A percentile compares a stretch with the other conserved stretches of the same genome.
Evolutionary conservation across 2,329 filamentous ascomycete species (phyloP).

Genomic region (Neocatenulostroma microsporum): DNA sequence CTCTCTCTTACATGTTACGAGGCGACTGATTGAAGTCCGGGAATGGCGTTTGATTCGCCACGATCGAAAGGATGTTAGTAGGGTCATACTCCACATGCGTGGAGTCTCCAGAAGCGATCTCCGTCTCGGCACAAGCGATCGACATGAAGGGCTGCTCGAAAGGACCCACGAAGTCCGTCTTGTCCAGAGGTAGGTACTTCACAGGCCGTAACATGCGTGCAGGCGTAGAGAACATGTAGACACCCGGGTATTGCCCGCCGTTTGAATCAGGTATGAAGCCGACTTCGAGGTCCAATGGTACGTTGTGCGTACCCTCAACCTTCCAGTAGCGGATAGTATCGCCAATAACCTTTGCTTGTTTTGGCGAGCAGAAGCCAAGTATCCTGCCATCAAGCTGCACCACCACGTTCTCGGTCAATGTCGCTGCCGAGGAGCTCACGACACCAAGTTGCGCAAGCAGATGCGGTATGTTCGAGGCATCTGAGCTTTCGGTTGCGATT

Average conservation of each 20-base stretch:
- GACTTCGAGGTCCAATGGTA: slow-evolving; percentile 81
- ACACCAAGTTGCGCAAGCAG: slow-evolving; percentile 75
- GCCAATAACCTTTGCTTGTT: slow-evolving; percentile 70
- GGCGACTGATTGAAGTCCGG: slow-evolving; percentile 98
- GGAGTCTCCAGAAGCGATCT: slow-evolving; percentile 78
- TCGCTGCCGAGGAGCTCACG: slow-evolving; percentile 65
- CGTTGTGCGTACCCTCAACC: slow-evolving; percentile 71
- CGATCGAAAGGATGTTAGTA: slow-evolving; percentile 93
- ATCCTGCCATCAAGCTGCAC: slow-evolving; percentile 87
- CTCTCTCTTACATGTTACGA: slow-evolving; percentile 90
- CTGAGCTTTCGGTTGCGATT: slow-evolving; percentile 67
- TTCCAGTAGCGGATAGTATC: slow-evolving; percentile 94
- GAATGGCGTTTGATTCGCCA: slow-evolving; percentile 98
- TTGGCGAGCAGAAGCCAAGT: slow-evolving; percentile 80
- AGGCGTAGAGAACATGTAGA: slow-evolving; percentile 84
- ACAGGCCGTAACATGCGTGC: slow-evolving; percentile 85
- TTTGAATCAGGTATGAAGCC: slow-evolving; percentile 82
- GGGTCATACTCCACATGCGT: slow-evolving; percentile 92
- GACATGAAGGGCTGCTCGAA: slow-evolving; percentile 98
- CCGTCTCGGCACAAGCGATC: slow-evolving; percentile 81
- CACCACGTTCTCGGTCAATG: slow-evolving; percentile 73
- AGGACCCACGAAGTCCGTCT: slow-evolving; percentile 80
- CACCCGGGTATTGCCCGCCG: slow-evolving; percentile 89
- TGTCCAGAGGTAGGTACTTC: slow-evolving; percentile 81
- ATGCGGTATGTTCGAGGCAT: slow-evolving; percentile 66